phyloP scores from a whole-genome alignment of 2,329 filamentous ascomycete species.

The Clarireedia monteithiana region DNA sequence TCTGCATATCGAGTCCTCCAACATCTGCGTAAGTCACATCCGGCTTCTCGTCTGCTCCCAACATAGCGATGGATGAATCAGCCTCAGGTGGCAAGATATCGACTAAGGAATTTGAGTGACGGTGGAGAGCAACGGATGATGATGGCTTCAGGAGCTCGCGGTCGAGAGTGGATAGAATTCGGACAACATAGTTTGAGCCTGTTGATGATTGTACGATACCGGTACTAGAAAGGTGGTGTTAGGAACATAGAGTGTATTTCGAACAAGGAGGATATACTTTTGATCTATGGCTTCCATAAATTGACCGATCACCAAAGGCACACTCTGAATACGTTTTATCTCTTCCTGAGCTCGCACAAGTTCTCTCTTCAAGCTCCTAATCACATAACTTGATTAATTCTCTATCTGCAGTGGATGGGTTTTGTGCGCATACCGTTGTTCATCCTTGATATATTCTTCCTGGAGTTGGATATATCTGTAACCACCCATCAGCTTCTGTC shows the following conservation, averaged over 20 bases:
- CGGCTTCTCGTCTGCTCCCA: slow-evolving; percentile 92
- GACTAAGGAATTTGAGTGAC: slow-evolving; percentile 96
- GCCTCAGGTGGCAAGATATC: slow-evolving; percentile 98
- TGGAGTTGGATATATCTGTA: slow-evolving; percentile 86
- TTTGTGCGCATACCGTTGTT: slow-evolving; percentile 62
- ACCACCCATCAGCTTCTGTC: slow-evolving; percentile 23
- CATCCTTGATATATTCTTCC: slow-evolving; percentile 99
- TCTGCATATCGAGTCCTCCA: slow-evolving; percentile 97
- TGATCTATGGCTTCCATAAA: slow-evolving; percentile 99
- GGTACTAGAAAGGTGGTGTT: slow-evolving; percentile 50
- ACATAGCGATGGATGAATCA: slow-evolving; percentile 97
- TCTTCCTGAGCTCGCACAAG: slow-evolving; percentile 96
- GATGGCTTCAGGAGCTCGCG: slow-evolving; percentile 97
- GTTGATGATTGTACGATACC: slow-evolving; percentile 98
- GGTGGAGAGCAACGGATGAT: slow-evolving; percentile 92
- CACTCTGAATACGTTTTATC: slow-evolving; percentile 98
- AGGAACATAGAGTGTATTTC: slow-evolving; percentile 9
- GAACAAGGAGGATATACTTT: slow-evolving; percentile 54
- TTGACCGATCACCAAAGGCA: slow-evolving; percentile 94
- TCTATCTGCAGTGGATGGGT: neutral
- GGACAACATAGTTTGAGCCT: slow-evolving; percentile 97
- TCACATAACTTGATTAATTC: neutral
- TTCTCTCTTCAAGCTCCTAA: slow-evolving; percentile 89
- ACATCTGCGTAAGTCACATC: slow-evolving; percentile 98
- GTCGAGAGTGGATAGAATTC: slow-evolving; percentile 95